Evolutionary conservation across 768 basidiomycete genomes (phyloP), one percentile per base, ranked within the genome.

Genomic region (Kwoniella mangroviensis): DNA sequence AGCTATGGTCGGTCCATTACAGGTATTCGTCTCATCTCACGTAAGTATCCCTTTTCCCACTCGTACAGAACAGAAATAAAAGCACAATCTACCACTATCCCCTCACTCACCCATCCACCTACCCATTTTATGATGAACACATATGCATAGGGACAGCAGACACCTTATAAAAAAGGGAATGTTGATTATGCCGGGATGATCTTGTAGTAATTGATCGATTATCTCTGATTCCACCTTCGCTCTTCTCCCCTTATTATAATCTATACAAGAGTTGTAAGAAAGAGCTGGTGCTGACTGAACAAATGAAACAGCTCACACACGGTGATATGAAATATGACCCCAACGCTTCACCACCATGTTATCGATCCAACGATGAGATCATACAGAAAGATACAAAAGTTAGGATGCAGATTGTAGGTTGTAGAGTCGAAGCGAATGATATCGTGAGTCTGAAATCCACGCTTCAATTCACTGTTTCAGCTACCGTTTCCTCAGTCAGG

Each of bases 331-430:
- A 88, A 77, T 99, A 94, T 78, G 94, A 98, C 79, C 93, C 96
- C 10, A 96, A 93, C 74, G 92, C 95, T 22, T 95, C 94, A 81
- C 95, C 95, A n/a, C 96, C 94, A 3, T 94, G 93, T 10, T 98
- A 94, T 79, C 90, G 92, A 15, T 94, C 93, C 0, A 92, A 93
- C 55, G 73, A 70, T 62, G 73, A 73, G 74, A 91, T 93, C 73
- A 95, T 98, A 71, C 92, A 95, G 83, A 95, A 94, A 84, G 93
- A 94, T 74, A 93, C 93, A 0, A 89, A 90, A 63, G 90, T 98
- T 59, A 89, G 97, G 49, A 87, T 98, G 83, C 96, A 98, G 85
- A 93, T 99, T 54, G 95, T 99, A n/a, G 97, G 97, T 41, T 97
- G 94, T 24, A 89, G 95, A 80, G 93, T 98, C 3, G 97, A 99